Base-by-base conservation (phyloP, 2,329 filamentous ascomycete genomes). In the Fusarium algeriense region DNA sequence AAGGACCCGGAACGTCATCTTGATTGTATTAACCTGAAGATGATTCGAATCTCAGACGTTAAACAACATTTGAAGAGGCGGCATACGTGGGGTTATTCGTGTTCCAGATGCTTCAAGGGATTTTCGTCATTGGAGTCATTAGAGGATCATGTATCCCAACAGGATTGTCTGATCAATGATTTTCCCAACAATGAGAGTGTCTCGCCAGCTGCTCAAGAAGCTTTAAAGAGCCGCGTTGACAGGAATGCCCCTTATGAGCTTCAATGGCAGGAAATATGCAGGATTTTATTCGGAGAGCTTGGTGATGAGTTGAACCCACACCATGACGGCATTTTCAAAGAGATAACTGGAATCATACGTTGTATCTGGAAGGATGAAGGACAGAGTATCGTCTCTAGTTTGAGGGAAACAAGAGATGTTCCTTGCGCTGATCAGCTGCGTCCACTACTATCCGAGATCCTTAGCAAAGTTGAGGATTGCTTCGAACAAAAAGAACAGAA, bases 131-230 rank as follows among this genome's bases (percentile, higher is more conserved):
- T 10, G 5, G 19, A 40, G 3, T 5, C 10, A 12, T 19, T 28
- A 4, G 32, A 52, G 12, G 48, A 14, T 1, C 35, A 52, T 7
- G 17, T 52, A n/a, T 23, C 8, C 3, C 12, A 20, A n/a, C 11
- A 9, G 14, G 10, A 9, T 2, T 52, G 35, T 26, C 4, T 17
- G 0, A 52, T 43, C 3, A 3, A 6, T 14, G 13, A 26, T 10
- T 20, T 30, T 14, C 15, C 12, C 6, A 20, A 45, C 23, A 17
- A 38, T 14, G 1, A 45, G 6, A 7, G 54, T 32, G 43, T 46
- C 19, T 52, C 35, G 2, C 49, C 49, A 4, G 17, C 5, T n/a
- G 49, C 49, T 10, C 49, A 52, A n/a, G 3, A 40, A 20, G 7
- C 20, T 7, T n/a, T 52, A 7, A 52, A 20, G 5, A 3, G 6